Percentiles rank a stretch among this genome's conserved stretches.
Conservation (phyloP, 2,329 filamentous ascomycete species). For the Colletotrichum paranaense region DNA sequence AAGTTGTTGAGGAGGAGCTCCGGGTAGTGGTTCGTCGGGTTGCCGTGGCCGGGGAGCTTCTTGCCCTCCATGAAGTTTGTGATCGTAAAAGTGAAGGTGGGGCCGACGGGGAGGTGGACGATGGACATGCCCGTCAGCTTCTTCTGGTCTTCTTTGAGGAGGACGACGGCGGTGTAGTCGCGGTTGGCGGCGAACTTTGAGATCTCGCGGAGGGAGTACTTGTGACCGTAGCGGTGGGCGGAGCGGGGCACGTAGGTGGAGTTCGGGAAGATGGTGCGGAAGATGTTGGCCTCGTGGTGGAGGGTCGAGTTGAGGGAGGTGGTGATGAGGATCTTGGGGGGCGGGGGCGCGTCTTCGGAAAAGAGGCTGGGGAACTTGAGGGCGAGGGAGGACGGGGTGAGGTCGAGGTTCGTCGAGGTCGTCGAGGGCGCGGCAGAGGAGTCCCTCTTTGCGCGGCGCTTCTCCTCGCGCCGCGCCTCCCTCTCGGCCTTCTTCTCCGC, state of each 20-base stretch:
- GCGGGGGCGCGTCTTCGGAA: conserved; percentile 65
- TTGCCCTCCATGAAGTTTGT: conserved; percentile 91
- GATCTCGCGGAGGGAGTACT: conserved; percentile 93
- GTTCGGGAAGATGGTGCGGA: conserved; percentile 88
- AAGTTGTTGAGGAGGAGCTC: conserved; percentile 96
- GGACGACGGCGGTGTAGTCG: conserved; percentile 84
- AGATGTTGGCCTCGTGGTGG: conserved; percentile 82
- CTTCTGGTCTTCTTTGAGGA: conserved; percentile 92
- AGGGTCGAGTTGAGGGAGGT: conserved; percentile 90
- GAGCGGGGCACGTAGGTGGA: conserved; percentile 87
- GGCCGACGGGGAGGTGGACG: conserved; percentile 84
- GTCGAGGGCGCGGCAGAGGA: conserved; percentile 68
- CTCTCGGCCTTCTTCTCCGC: conserved; percentile 57
- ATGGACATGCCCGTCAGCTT: conserved; percentile 84
- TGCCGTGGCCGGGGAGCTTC: conserved; percentile 88
- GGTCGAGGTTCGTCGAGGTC: conserved; percentile 72
- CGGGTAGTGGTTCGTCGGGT: conserved; percentile 89
- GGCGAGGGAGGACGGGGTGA: conserved; percentile 69
- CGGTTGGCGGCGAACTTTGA: conserved; percentile 84
- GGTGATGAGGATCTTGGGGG: conserved; percentile 90
- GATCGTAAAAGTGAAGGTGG: conserved; percentile 93
- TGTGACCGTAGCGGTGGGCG: conserved; percentile 85
- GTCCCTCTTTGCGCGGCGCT: conserved; percentile 55
- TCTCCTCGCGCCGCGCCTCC: conserved; percentile 33
- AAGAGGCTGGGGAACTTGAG: conserved; percentile 74